Evolutionary conservation across 2,329 filamentous ascomycete species (phyloP).

Genomic region (Alternaria atra): DNA sequence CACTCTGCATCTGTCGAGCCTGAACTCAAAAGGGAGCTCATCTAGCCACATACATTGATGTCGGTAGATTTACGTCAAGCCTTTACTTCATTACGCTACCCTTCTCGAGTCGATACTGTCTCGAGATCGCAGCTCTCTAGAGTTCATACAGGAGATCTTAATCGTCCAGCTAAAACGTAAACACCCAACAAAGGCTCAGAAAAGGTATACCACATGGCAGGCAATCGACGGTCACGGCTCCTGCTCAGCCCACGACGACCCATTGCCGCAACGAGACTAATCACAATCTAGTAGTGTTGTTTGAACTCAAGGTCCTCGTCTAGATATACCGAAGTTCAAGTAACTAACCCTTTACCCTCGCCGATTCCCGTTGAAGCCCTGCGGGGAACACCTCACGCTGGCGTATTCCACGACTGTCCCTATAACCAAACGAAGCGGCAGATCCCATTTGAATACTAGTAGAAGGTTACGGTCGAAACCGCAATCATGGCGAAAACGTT

Average conservation of each 20-base stretch:
- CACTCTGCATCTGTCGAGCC: constrained; percentile 20
- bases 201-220: constrained; percentile 53
- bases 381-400: constrained; percentile 51
- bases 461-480: constrained; percentile 49
- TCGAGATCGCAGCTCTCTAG: constrained; percentile 66
- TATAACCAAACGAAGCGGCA: constrained; percentile 57
- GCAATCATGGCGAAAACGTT: constrained; percentile 59
- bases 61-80: constrained; percentile 67
- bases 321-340: constrained; percentile 42
- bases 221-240: constrained; percentile 44
- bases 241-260: constrained; percentile 36
- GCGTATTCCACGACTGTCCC: constrained; percentile 49
- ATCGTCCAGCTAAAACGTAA: constrained; percentile 56
- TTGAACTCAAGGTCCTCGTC: constrained; percentile 42
- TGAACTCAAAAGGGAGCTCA: constrained; percentile 40
- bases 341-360: constrained; percentile 36
- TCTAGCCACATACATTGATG: constrained; percentile 58
- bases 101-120: constrained; percentile 64
- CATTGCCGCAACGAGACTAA: constrained; percentile 45
- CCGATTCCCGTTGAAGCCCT: constrained; percentile 28
- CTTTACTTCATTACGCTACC: constrained; percentile 63
- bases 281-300: constrained; percentile 44
- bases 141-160: constrained; percentile 64
- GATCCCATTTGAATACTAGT: constrained; percentile 59
- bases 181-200: constrained; percentile 21